Base-by-base conservation (phyloP, 169 alveolate genomes). In the Babesia sp. region DNA sequence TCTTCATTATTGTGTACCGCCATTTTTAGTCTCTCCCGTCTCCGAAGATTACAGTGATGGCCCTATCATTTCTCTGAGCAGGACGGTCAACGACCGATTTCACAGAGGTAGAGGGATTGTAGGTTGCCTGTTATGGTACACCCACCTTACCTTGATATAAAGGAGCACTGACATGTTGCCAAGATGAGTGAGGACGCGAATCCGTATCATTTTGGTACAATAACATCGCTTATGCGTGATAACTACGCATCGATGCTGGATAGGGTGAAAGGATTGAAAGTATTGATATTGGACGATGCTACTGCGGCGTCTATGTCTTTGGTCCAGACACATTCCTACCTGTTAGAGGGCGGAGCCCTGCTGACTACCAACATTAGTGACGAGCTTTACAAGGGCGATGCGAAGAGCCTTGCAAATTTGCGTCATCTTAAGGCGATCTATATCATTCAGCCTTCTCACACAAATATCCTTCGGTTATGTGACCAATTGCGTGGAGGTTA, bases 301-400 rank as follows among this genome's bases (percentile, higher is more conserved):
- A 95, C 99, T 14, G 85, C 90, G 44, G 90, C 87, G 33, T 92
- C 93, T 12, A 92, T 97, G 45, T 94, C 98, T 20, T 78, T 97
- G 20, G 96, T 93, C 20, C 93, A 90, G 76, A 90, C 97, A 4
- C 95, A 96, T 73, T 84, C 97, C 16, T 86, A 93, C 64, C 90
- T 96, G 7, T 81, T 97, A 28, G 94, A 95, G 69, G 94, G 90
- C 63, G 98, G 95, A 54, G 97, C 96, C 9, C 93, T 93, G 74
- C 82, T 95, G 61, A 93, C 97, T 22, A 96, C 94, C 70, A 92
- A 88, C 53, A 94, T 97, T 39, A 96, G 95, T 59, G 92, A 90
- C 56, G 84, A 72, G n/a, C 29, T 88, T 14, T 87, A 69, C 63
- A 64, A 82, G 53, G 58, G 31, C 37, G 89, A 75, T 0, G 29